Evolutionary conservation across 1,284 basidiomycete genomes (phyloP).

Genomic region (Meripilus lineatus): DNA sequence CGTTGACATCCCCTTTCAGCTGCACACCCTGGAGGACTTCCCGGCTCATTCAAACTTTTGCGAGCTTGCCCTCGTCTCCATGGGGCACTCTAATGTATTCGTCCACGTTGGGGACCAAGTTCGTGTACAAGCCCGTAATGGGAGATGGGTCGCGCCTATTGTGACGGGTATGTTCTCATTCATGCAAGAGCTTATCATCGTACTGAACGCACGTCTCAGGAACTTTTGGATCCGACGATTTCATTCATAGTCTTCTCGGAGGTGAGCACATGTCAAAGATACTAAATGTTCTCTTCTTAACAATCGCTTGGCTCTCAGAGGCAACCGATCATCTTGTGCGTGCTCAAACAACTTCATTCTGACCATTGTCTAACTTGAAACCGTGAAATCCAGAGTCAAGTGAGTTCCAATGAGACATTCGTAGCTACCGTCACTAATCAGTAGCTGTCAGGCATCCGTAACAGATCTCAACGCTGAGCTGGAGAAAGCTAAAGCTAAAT

Average conservation of each 20-base stretch:
- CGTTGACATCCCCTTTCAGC: too few species aligned
- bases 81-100: conserved; percentile 80
- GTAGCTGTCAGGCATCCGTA: conserved; percentile 69
- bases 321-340: conserved; percentile 68
- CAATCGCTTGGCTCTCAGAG: too few species aligned
- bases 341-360: conserved; percentile 8
- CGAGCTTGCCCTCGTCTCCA: conserved; percentile 70
- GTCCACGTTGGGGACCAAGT: conserved; percentile 86
- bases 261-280: too few species aligned
- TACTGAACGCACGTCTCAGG: conserved; percentile 31
- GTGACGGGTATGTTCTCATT: conserved; percentile 62
- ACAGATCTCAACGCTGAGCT: conserved; percentile 83
- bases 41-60: conserved; percentile 90
- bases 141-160: conserved; percentile 74
- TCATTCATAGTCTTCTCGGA: conserved; percentile 73
- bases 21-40: conserved; percentile 85
- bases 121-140: conserved; percentile 73
- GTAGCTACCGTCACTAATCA: too few species aligned
- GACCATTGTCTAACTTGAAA: conserved; percentile 5
- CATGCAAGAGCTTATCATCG: not conserved
- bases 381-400: conserved; percentile 31
- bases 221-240: conserved; percentile 86
- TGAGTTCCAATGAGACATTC: conserved; percentile 12
- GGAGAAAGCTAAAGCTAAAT: conserved; percentile 58
- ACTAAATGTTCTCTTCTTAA: too few species aligned